Percentiles rank a stretch among this genome's conserved stretches.
These are phyloP conservation scores for Hericium erinaceus DNA, from an alignment of 768 basidiomycete species.

Conservation along the genomic window DNA sequence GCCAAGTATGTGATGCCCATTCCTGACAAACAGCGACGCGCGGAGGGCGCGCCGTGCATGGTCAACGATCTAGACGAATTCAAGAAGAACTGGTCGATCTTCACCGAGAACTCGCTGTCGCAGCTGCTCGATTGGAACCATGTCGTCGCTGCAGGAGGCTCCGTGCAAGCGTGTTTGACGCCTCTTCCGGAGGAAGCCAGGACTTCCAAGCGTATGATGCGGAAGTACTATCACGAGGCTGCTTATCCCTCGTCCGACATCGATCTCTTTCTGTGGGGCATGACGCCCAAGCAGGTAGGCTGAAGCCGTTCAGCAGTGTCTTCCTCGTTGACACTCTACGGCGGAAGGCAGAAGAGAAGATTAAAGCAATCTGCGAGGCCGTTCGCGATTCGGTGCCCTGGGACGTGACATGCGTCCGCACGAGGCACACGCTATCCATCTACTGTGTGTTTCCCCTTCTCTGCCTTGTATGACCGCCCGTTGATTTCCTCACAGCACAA, in stretches of 20 bases:
- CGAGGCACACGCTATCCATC: slow-evolving; percentile 58
- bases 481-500: slow-evolving; percentile 32
- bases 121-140: slow-evolving; percentile 55
- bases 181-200: slow-evolving; percentile 41
- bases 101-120: slow-evolving; percentile 52
- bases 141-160: slow-evolving; percentile 52
- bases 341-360: slow-evolving; percentile 46
- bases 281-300: slow-evolving; percentile 42
- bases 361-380: slow-evolving; percentile 49
- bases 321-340: slow-evolving; percentile 8
- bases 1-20: slow-evolving; percentile 48
- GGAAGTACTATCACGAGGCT: slow-evolving; percentile 46
- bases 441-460: slow-evolving; percentile 33
- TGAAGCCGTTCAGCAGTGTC: background rate
- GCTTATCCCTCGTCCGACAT: slow-evolving; percentile 55
- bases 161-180: slow-evolving; percentile 47
- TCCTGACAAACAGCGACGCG: slow-evolving; percentile 31
- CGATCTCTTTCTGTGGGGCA: slow-evolving; percentile 53
- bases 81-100: slow-evolving; percentile 54
- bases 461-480: background rate
- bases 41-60: slow-evolving; percentile 41
- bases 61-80: slow-evolving; percentile 45
- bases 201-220: slow-evolving; percentile 43
- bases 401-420: slow-evolving; percentile 60
- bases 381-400: slow-evolving; percentile 58